Conservation (phyloP, 352 stramenopile genomes). For the Peronospora destructor region DNA sequence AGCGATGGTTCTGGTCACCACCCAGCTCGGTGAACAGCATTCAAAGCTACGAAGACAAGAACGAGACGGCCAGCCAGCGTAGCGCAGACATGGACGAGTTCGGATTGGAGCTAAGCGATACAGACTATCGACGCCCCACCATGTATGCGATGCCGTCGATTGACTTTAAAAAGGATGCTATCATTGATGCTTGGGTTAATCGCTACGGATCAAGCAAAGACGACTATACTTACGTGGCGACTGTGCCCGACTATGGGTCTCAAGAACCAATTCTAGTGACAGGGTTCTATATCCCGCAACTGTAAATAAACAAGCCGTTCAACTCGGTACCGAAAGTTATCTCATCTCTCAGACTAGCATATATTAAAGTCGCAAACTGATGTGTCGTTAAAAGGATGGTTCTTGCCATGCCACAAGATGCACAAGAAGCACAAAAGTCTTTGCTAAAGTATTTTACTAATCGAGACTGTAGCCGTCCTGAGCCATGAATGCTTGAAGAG, state of each 20-base stretch:
- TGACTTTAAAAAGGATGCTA: constrained; percentile 11
- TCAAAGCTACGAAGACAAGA: constrained; percentile 21
- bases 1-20: constrained; percentile 26
- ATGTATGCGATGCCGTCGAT: constrained; percentile 30
- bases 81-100: constrained; percentile 22
- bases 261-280: constrained; percentile 4
- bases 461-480: background rate
- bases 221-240: constrained; percentile 26
- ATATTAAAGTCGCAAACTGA: background rate
- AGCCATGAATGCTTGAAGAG: background rate
- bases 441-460: background rate
- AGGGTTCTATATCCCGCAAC: constrained; percentile 29
- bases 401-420: background rate
- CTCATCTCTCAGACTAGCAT: background rate
- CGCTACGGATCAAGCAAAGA: constrained; percentile 22
- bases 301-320: constrained; percentile 7
- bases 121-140: constrained; percentile 20
- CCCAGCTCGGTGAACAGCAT: constrained; percentile 20
- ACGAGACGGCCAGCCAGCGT: constrained; percentile 20
- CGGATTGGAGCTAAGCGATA: constrained; percentile 14
- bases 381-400: background rate
- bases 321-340: background rate
- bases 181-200: constrained; percentile 24
- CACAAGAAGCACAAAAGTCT: background rate
- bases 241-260: constrained; percentile 6